These are phyloP conservation scores for Fonsecaea pugnacius DNA, from an alignment of 2,329 filamentous ascomycete species.

Conservation along the genomic window DNA sequence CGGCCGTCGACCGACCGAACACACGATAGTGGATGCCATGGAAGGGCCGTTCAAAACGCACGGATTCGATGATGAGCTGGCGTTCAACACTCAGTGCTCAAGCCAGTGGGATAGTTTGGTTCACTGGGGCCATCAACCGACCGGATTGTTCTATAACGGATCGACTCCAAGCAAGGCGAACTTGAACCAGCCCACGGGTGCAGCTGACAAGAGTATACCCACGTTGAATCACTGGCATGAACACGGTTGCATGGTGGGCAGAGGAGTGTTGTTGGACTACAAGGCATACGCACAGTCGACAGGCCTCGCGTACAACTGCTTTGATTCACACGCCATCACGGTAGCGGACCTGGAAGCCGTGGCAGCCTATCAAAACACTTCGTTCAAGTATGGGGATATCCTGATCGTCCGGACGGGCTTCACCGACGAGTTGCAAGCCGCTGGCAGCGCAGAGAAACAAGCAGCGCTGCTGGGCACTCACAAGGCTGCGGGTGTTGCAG, in stretches of 20 bases:
- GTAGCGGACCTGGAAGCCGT: slow-evolving; percentile 28
- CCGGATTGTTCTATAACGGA: slow-evolving; percentile 44
- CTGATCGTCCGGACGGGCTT: slow-evolving; percentile 36
- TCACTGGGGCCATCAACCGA: slow-evolving; percentile 39
- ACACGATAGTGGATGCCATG: neutral
- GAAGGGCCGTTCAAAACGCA: neutral
- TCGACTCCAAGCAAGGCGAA: slow-evolving; percentile 37
- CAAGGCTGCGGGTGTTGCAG: slow-evolving; percentile 48
- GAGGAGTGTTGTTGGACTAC: slow-evolving; percentile 53
- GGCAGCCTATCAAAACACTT: slow-evolving; percentile 23
- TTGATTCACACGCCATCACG: slow-evolving; percentile 42
- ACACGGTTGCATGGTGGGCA: slow-evolving; percentile 48
- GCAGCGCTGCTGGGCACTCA: neutral
- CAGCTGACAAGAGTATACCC: neutral
- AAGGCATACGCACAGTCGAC: slow-evolving; percentile 48
- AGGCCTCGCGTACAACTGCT: slow-evolving; percentile 43
- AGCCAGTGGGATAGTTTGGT: slow-evolving; percentile 24
- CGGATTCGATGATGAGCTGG: slow-evolving; percentile 38
- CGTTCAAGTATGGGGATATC: slow-evolving; percentile 33
- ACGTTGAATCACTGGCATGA: slow-evolving; percentile 34
- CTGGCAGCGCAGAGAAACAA: slow-evolving; percentile 8
- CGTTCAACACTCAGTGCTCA: slow-evolving; percentile 35
- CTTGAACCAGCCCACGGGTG: neutral
- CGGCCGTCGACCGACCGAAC: slow-evolving; percentile 32
- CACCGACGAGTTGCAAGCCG: slow-evolving; percentile 26